phyloP scores from a whole-genome alignment of 2,329 filamentous ascomycete species.

The Colletotrichum theobromicola region DNA sequence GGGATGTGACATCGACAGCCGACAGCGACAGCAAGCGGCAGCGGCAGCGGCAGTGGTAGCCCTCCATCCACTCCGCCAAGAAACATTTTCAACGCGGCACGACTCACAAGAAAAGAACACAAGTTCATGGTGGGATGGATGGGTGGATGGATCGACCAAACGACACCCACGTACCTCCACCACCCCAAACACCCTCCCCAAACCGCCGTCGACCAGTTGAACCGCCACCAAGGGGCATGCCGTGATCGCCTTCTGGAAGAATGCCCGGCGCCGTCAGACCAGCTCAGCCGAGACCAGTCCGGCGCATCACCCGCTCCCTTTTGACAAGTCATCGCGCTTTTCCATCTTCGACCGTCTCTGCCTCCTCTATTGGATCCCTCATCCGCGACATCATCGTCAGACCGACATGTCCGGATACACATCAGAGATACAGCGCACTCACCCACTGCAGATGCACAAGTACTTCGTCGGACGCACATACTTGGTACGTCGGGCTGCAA shows the following conservation, averaged over 20 bases:
- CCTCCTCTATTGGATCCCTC: background rate
- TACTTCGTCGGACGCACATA: background rate
- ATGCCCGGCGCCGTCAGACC: slow-evolving; percentile 4
- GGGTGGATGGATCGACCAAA: background rate
- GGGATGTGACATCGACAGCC: background rate
- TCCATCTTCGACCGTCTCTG: background rate
- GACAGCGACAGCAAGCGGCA: background rate
- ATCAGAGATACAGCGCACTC: background rate
- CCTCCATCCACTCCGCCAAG: background rate
- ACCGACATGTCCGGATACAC: background rate
- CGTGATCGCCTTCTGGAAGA: slow-evolving; percentile 11
- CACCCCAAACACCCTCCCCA: background rate
- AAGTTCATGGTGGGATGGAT: background rate
- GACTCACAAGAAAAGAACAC: background rate
- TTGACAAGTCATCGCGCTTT: background rate
- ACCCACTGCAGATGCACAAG: background rate
- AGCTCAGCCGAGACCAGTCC: slow-evolving; percentile 14
- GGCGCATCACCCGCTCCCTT: slow-evolving; percentile 12
- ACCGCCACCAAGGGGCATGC: background rate
- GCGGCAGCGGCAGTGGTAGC: background rate
- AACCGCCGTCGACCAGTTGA: background rate
- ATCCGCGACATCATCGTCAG: background rate
- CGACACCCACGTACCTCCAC: background rate
- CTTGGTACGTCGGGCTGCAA: slow-evolving; percentile 4
- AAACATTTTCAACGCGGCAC: background rate